Conservation (phyloP, 208 protist genomes). For the Leptomonas seymouri region DNA sequence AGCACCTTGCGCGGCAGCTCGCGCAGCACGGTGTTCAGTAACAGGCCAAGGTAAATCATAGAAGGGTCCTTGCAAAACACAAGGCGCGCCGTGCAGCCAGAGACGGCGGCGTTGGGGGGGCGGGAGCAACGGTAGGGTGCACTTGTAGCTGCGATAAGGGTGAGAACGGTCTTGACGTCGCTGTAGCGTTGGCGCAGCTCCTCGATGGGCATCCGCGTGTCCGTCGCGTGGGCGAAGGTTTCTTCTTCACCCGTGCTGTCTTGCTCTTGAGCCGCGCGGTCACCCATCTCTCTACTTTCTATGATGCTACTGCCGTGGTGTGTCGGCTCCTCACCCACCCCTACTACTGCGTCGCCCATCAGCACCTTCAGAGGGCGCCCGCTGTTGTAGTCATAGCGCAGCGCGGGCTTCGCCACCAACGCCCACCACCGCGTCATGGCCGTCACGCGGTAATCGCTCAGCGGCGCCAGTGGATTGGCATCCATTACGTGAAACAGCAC, state of each 20-base stretch:
- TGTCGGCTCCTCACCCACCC: neutral
- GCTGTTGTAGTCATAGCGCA: conserved; percentile 34
- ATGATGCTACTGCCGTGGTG: no score
- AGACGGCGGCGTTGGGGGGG: conserved; percentile 41
- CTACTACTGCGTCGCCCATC: neutral
- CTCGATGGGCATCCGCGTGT: conserved; percentile 4
- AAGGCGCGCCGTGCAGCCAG: conserved; percentile 56
- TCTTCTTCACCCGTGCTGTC: neutral
- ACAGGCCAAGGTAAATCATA: conserved; percentile 76
- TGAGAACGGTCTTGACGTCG: conserved; percentile 61
- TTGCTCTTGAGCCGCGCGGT: neutral
- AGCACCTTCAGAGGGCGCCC: conserved; percentile 22
- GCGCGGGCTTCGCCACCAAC: conserved; percentile 33
- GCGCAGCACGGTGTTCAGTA: conserved; percentile 60
- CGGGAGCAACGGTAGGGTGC: conserved; percentile 66
- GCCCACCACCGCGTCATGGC: conserved; percentile 71
- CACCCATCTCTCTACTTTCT: neutral
- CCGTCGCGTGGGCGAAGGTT: neutral
- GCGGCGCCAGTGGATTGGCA: conserved; percentile 38
- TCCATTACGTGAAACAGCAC: conserved; percentile 68
- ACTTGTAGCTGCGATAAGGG: conserved; percentile 50
- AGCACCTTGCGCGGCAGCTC: conserved; percentile 46
- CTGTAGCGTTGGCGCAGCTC: conserved; percentile 35
- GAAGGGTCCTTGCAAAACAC: conserved; percentile 75
- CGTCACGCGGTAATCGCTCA: conserved; percentile 57